Evolutionary conservation across 129 eudicot species (phyloP).

Genomic region (Erigeron canadensis): DNA sequence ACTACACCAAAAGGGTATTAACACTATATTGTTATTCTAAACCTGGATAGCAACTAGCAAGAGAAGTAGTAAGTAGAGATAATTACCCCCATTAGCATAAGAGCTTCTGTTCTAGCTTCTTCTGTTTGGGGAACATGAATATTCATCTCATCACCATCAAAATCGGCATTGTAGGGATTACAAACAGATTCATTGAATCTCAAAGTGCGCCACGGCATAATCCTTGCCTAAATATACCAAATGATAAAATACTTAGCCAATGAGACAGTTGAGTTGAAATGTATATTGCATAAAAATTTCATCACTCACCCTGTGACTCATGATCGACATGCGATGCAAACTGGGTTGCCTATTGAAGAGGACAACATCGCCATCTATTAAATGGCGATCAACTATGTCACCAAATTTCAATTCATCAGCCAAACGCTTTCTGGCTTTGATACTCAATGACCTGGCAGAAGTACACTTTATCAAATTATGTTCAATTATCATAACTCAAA

Average conservation of each 20-base stretch:
- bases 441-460: conserved; percentile 56
- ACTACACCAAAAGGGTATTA: no score
- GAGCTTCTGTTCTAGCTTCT: conserved; percentile 95
- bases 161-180: conserved; percentile 91
- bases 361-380: conserved; percentile 86
- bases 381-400: conserved; percentile 69
- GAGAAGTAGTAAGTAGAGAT: neutral
- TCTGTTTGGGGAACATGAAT: conserved; percentile 99
- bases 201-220: conserved; percentile 98
- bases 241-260: conserved; percentile 2
- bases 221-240: conserved; percentile 71
- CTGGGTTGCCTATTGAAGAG: conserved; percentile 97
- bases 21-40: neutral
- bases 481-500: neutral
- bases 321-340: conserved; percentile 97
- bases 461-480: conserved; percentile 1
- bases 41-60: neutral
- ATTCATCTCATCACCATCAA: conserved; percentile 99
- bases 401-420: conserved; percentile 91
- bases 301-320: conserved; percentile 76
- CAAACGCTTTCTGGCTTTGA: conserved; percentile 49
- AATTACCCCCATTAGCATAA: conserved; percentile 90
- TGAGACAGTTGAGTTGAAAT: neutral
- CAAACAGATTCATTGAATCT: conserved; percentile 98
- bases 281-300: neutral